Evolutionary conservation across 345 rosid genomes (phyloP).

Genomic region (Diplotaxis tenuifolia): DNA sequence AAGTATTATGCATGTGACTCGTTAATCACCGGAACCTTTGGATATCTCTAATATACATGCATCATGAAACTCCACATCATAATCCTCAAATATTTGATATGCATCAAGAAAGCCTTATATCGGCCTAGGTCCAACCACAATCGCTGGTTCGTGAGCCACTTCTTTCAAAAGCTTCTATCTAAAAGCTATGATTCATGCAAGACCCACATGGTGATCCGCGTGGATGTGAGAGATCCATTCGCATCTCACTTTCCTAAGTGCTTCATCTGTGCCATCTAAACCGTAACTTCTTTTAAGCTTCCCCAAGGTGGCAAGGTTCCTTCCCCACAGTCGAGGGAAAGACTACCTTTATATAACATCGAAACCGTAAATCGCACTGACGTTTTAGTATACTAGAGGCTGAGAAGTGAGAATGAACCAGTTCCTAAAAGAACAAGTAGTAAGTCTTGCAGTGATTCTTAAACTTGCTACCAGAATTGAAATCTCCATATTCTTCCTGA

Average conservation of each 20-base stretch:
- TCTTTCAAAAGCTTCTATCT: slow-evolving; percentile 66
- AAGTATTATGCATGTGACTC: slow-evolving; percentile 76
- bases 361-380: too few species aligned
- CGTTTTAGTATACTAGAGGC: too few species aligned
- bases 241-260: slow-evolving; percentile 58
- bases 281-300: too few species aligned
- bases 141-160: slow-evolving; percentile 65
- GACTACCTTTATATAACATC: too few species aligned
- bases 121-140: slow-evolving; percentile 79
- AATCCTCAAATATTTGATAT: slow-evolving; percentile 94
- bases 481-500: slow-evolving; percentile 79
- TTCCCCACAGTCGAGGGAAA: too few species aligned
- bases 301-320: too few species aligned
- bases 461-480: slow-evolving; percentile 82
- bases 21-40: slow-evolving; percentile 77
- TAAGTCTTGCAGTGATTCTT: slow-evolving; percentile 74
- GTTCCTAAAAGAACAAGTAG: slow-evolving; percentile 85
- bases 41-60: slow-evolving; percentile 92
- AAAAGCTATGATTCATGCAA: slow-evolving; percentile 80
- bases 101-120: slow-evolving; percentile 73
- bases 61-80: slow-evolving; percentile 67
- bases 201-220: slow-evolving; percentile 88
- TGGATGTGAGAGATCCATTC: slow-evolving; percentile 96
- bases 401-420: too few species aligned
- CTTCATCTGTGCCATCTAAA: slow-evolving; percentile 43